Base-by-base conservation (phyloP, 495 filamentous ascomycete genomes). In the Pseudoneurospora amorphoporcata region DNA sequence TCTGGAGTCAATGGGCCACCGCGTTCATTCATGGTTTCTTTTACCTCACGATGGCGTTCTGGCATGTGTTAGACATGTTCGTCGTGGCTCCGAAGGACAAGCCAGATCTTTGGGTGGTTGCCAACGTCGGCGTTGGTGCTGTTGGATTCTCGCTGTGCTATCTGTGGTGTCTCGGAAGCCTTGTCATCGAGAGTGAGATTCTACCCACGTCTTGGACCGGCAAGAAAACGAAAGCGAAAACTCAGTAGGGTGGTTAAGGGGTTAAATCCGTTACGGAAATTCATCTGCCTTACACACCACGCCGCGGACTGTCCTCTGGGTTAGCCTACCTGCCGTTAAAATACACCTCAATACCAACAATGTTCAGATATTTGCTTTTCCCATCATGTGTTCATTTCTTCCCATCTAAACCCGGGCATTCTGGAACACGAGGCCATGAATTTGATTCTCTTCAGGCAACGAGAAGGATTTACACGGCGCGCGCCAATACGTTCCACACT, bases 91-190 rank as follows among this genome's bases (percentile, higher is more conserved):
- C 94, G 6, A 75, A 84, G 2, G 84, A 84, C 39, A 97, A 95
- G 78, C 95, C 95, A 14, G 95, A 99, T 83, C 80, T 99, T 10
- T 98, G 94, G 94, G 90, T 94, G 8, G 96, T 99, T 1, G 82
- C 89, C 12, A 98, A 98, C 76, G 94, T 94, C 3, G 86, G 92
- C 32, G 83, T 98, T 9, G 95, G 95, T 8, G 91, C 91, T 38
- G 91, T 87, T 10, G 95, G 93, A 3, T 99, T 98, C 77, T 88
- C 88, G 0, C 81, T 97, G 32, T 94, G 93, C 76, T 97, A 97
- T 80, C 78, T 95, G 5, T 98, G 96, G 96, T 97, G 93, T 77
- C 80, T 94, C 70, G 90, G 87, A 87, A 89, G 86, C 74, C 75
- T 97, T 73, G 80, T 92, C 45, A 81, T 84, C 70, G 88, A 93